Base-by-base conservation (phyloP, 2,329 filamentous ascomycete genomes). In the Aspergillus carbonarius region DNA sequence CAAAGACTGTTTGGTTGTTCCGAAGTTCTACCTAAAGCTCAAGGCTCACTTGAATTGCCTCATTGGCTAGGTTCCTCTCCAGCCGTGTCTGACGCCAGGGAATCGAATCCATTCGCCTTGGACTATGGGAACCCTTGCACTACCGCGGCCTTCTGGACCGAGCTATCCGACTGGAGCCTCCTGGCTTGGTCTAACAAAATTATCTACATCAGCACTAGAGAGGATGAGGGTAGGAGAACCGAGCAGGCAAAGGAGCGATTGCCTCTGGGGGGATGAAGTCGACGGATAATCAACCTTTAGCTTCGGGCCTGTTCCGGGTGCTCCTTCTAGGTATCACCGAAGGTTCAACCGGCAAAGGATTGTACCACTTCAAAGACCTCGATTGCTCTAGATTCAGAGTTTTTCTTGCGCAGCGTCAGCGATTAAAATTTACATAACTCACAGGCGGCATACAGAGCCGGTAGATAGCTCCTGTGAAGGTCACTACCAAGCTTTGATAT, bases 51-150 rank as follows among this genome's bases (percentile, higher is more conserved):
- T n/a, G 15, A 23, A 12, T 35, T 10, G 13, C 15, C 34, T 32
- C 32, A 55, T 55, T 55, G 54, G 54, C 10, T 23, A 55, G 23
- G 44, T 55, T 55, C 20, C 23, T 27, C 17, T 27, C 20, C 42
- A 46, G 42, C 39, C 20, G 42, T 55, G 7, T 18, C 39, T 25
- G 7, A 23, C 27, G 15, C 40, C 40, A 17, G 35, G 40, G 18
- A 44, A 5, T 5, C 18, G 18, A 10, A 44, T 25, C 18, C 40
- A 10, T 44, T 44, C 1, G 6, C 42, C 25, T 9, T 12, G 44
- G n/a, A 40, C 44, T 27, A 32, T 32, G 30, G 9, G 30, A 32
- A 32, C 30, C 30, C 30, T 9, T 32, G 30, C 30, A 32, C 30
- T 2, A 32, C 30, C 30, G 39, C 20, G 10, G 39, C 18, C 18